Evolutionary conservation across 768 basidiomycete genomes (phyloP).

Genomic region (Pulveroboletus sp.): DNA sequence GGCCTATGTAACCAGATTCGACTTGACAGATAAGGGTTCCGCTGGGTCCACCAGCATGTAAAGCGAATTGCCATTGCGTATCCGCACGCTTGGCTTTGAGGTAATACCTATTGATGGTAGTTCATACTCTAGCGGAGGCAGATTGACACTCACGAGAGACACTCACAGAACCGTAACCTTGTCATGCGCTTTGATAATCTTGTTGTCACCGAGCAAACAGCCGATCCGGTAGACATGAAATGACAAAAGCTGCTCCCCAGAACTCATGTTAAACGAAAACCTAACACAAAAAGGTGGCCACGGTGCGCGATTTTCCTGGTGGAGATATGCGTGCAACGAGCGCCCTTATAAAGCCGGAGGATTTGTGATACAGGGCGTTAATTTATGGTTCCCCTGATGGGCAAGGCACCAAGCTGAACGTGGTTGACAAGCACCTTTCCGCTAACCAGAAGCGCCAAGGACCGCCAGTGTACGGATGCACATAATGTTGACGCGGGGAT

Average conservation of each 20-base stretch:
- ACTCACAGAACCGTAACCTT: slow-evolving; percentile 20
- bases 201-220: slow-evolving; percentile 24
- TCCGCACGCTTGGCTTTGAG: slow-evolving; percentile 16
- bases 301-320: not conserved
- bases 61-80: slow-evolving; percentile 17
- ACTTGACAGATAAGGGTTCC: slow-evolving; percentile 20
- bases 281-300: not conserved
- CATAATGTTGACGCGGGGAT: no score
- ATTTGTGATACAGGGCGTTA: not conserved
- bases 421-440: not conserved
- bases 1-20: slow-evolving; percentile 20
- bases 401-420: not conserved
- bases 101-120: no score
- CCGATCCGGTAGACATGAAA: slow-evolving; percentile 27
- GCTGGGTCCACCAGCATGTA: slow-evolving; percentile 17
- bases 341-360: not conserved
- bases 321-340: not conserved
- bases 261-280: slow-evolving; percentile 1
- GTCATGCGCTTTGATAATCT: slow-evolving; percentile 25
- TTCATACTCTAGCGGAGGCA: no score
- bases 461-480: no score
- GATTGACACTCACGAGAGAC: no score
- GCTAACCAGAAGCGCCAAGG: no score
- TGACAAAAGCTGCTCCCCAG: slow-evolving; percentile 8
- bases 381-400: not conserved